phyloP scores from a whole-genome alignment of 176 grass and related monocot species.

The Cymbopogon citratus region DNA sequence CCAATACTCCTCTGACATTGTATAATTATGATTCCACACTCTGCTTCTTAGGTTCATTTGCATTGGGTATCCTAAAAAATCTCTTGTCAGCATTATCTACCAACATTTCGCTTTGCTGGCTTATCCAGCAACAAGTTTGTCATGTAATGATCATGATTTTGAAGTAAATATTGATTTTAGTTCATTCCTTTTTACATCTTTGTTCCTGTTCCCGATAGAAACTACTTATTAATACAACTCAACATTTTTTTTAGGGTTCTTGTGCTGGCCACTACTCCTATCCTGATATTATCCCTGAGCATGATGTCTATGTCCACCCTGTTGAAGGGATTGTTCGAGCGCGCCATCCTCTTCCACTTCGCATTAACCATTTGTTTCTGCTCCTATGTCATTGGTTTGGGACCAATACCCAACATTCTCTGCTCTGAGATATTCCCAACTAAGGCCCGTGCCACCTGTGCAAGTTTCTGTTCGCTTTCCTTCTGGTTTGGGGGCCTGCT shows the following conservation, averaged over 20 bases:
- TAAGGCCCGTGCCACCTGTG: constrained; percentile 67
- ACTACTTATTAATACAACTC: background rate
- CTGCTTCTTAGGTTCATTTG: background rate
- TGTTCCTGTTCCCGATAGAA: background rate
- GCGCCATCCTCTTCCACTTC: constrained; percentile 49
- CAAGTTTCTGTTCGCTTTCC: constrained; percentile 70
- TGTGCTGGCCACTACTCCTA: constrained; percentile 57
- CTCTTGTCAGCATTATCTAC: background rate
- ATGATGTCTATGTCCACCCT: constrained; percentile 50
- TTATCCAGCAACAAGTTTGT: background rate
- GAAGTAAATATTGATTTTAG: background rate
- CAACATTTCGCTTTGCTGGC: background rate
- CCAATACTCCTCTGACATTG: constrained; percentile 3
- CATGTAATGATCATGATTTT: constrained; percentile 8
- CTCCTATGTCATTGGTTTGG: constrained; percentile 75
- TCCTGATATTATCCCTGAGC: constrained; percentile 50
- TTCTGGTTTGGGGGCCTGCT: constrained; percentile 81
- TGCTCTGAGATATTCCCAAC: constrained; percentile 95
- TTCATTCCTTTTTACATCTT: background rate
- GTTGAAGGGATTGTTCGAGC: constrained; percentile 31
- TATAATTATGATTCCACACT: background rate
- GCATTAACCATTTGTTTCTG: constrained; percentile 67
- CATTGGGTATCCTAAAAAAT: background rate
- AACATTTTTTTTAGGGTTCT: constrained; percentile 64
- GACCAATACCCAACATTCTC: constrained; percentile 75